A percentile compares a stretch with the other conserved stretches of the same genome.
phyloP scores from a whole-genome alignment of 225 moss, liverwort and hornwort species.

The Rhytidiadelphus loreus region DNA sequence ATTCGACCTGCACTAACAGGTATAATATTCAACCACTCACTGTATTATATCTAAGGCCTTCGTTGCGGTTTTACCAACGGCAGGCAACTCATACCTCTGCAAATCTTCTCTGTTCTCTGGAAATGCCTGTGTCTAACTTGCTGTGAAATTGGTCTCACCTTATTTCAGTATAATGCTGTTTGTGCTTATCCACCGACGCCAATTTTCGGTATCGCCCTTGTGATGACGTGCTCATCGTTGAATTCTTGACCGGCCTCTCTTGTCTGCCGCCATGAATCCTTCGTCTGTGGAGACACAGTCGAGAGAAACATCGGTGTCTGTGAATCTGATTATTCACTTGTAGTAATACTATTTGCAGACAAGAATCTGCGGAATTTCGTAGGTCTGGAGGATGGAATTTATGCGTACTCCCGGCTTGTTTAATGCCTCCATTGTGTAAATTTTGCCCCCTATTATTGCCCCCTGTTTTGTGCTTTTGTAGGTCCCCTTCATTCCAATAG shows the following conservation, averaged over 20 bases:
- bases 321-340: background rate
- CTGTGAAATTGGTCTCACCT: background rate
- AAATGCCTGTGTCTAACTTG: background rate
- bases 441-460: background rate
- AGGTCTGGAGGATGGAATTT: background rate
- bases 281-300: background rate
- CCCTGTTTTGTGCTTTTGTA: background rate
- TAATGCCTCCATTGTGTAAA: background rate
- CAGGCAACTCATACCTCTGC: background rate
- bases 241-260: background rate
- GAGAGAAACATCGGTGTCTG: background rate
- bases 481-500: no score
- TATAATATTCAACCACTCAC: background rate
- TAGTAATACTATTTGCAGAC: background rate
- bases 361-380: background rate
- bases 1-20: slow-evolving; percentile 5
- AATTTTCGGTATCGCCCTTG: background rate
- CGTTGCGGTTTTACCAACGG: background rate
- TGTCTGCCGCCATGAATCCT: background rate
- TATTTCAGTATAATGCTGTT: background rate
- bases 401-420: background rate
- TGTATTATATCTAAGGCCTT: slow-evolving; percentile 6
- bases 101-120: background rate
- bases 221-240: background rate
- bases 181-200: background rate